These are phyloP conservation scores for Talaromyces funiculosus DNA, from an alignment of 2,329 filamentous ascomycete genomes.

Conservation along the genomic window DNA sequence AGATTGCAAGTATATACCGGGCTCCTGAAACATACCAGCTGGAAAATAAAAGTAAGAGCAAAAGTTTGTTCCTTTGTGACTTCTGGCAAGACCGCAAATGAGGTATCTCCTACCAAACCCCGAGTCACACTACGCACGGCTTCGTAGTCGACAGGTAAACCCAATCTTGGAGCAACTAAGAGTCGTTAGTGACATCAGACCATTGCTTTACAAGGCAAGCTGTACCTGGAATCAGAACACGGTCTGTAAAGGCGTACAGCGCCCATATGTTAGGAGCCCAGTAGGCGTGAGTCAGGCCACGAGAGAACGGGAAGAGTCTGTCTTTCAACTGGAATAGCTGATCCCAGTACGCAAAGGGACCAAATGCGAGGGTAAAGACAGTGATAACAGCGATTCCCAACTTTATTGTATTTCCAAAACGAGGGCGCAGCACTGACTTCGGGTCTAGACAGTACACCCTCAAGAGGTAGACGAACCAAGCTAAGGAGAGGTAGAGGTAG, in stretches of 20 bases:
- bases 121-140: slow-evolving; percentile 86
- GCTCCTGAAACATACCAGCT: slow-evolving; percentile 48
- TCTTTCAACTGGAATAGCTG: slow-evolving; percentile 80
- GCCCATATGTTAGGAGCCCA: slow-evolving; percentile 99
- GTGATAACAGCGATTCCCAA: slow-evolving; percentile 66
- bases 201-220: background rate
- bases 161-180: slow-evolving; percentile 73
- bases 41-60: slow-evolving; percentile 72
- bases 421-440: slow-evolving; percentile 68
- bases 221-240: slow-evolving; percentile 72
- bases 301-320: slow-evolving; percentile 86
- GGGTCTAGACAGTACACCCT: slow-evolving; percentile 80
- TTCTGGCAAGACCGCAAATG: slow-evolving; percentile 88
- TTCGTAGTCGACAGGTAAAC: slow-evolving; percentile 64
- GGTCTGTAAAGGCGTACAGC: slow-evolving; percentile 86
- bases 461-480: slow-evolving; percentile 92
- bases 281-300: slow-evolving; percentile 93
- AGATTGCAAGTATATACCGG: background rate
- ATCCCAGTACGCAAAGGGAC: slow-evolving; percentile 74
- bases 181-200: slow-evolving; percentile 14
- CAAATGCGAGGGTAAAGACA: slow-evolving; percentile 77
- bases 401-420: slow-evolving; percentile 74
- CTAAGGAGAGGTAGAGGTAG: slow-evolving; percentile 90
- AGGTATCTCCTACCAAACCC: slow-evolving; percentile 85
- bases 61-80: slow-evolving; percentile 78